A percentile compares a stretch with the other conserved stretches of the same genome.
These are phyloP conservation scores for Mrakia frigida DNA, from an alignment of 768 basidiomycete genomes.

Conservation along the genomic window DNA sequence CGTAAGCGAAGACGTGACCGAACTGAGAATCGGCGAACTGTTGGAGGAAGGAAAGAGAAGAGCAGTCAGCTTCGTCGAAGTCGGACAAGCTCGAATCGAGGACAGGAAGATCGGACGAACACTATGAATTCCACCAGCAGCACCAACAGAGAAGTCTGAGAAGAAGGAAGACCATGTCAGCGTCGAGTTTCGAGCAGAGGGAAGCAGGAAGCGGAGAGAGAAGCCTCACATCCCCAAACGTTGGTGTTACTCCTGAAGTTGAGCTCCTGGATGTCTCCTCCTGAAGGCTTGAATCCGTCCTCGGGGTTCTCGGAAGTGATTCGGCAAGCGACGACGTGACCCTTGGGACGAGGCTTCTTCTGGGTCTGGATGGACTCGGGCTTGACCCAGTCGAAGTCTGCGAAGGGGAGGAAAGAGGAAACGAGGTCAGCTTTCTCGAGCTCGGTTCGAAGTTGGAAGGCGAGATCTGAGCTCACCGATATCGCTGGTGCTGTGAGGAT, in stretches of 20 bases:
- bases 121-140: conserved; percentile 82
- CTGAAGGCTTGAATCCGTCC: conserved; percentile 98
- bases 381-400: conserved; percentile 81
- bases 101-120: conserved; percentile 21
- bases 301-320: conserved; percentile 99
- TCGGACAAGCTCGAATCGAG: neutral
- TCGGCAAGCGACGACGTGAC: conserved; percentile 97
- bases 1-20: conserved; percentile 98
- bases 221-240: conserved; percentile 76
- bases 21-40: conserved; percentile 98
- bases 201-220: neutral
- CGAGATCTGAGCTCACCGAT: conserved; percentile 52
- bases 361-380: conserved; percentile 83
- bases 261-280: conserved; percentile 92
- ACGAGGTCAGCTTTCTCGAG: neutral
- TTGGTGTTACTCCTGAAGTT: conserved; percentile 99
- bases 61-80: neutral
- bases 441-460: neutral
- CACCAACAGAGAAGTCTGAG: conserved; percentile 81
- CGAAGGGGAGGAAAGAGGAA: neutral
- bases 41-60: too few species aligned
- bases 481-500: conserved; percentile 76
- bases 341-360: conserved; percentile 92
- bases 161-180: neutral
- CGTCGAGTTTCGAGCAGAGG: neutral